phyloP scores from a whole-genome alignment of 495 filamentous ascomycete species.

The Lasiosphaeria miniovina region DNA sequence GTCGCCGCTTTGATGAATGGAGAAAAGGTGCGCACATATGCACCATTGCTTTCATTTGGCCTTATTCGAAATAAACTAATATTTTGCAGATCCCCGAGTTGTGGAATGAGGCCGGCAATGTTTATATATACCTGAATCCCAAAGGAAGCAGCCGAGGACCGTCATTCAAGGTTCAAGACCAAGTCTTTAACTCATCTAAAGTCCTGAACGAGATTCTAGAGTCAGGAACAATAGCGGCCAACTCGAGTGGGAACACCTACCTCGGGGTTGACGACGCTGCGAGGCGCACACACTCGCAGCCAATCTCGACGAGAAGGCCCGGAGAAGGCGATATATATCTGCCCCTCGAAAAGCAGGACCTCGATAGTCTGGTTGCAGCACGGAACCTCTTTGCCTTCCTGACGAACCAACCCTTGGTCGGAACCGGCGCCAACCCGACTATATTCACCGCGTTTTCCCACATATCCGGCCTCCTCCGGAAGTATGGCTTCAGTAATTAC shows the following conservation, averaged over 20 bases:
- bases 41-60: background rate
- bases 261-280: conserved; percentile 40
- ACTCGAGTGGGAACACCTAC: conserved; percentile 40
- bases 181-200: conserved; percentile 66
- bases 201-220: conserved; percentile 67
- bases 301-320: conserved; percentile 22
- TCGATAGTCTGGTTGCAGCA: conserved; percentile 67
- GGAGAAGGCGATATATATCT: conserved; percentile 69
- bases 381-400: conserved; percentile 93
- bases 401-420: conserved; percentile 73
- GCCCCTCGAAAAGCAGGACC: conserved; percentile 50
- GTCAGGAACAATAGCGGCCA: conserved; percentile 50
- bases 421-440: conserved; percentile 62
- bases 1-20: conserved; percentile 52
- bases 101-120: conserved; percentile 82
- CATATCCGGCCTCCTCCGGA: conserved; percentile 63
- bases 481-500: conserved; percentile 74
- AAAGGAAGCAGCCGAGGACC: conserved; percentile 61
- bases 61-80: conserved; percentile 3
- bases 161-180: conserved; percentile 75
- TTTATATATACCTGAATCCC: conserved; percentile 80
- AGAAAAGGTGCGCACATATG: conserved; percentile 50
- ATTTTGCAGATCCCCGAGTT: conserved; percentile 68
- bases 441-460: conserved; percentile 73
- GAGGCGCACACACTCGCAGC: conserved; percentile 36